Evolutionary conservation across 2,329 filamentous ascomycete species (phyloP), one percentile per base, ranked within the genome.

Genomic region (Colletotrichum navitas): DNA sequence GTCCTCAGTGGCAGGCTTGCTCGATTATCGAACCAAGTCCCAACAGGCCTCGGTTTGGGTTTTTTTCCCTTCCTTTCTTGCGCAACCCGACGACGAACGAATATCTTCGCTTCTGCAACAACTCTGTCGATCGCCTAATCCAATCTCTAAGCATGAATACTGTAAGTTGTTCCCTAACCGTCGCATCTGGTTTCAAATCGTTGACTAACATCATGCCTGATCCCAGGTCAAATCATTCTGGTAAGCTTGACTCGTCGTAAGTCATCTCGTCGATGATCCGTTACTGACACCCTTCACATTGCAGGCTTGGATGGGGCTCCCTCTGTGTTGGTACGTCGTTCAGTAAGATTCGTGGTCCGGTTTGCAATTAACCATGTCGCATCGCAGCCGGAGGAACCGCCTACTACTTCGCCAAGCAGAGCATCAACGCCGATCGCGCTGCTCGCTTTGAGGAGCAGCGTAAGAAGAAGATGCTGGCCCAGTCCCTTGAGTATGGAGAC

Each of bases 341-440:
- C 39, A 21, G 24, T 32, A 45, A 36, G 45, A 18, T 32, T 26
- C 63, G 14, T 26, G 58, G 65, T 63, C 71, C 77, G 56, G 78
- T 62, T 11, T 41, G 18, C 14, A 43, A 36, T 63, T 73, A 63
- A 73, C 36, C 21, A 26, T 29, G 29, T 56, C 66, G 39, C 26
- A 47, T 65, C 39, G 64, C 79, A 94, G 94, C 95, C 76, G 96
- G 95, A 79, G 96, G 90, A 75, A 93, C 92, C 74, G 94, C 95
- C 78, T 99, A 98, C 87, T 94, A 93, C 85, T 97, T 98, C 81
- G 96, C 96, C 74, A 99, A 99, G 87, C 89, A 90, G 79, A 92
- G 91, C 81, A 97, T 99, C 88, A 97, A 98, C 80, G 93, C 93
- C 76, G 94, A 98, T 82, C 93, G 95, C 74, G 87, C 89, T 73